phyloP scores from a whole-genome alignment of 345 rosid genomes.

The Pelargonium nanum region DNA sequence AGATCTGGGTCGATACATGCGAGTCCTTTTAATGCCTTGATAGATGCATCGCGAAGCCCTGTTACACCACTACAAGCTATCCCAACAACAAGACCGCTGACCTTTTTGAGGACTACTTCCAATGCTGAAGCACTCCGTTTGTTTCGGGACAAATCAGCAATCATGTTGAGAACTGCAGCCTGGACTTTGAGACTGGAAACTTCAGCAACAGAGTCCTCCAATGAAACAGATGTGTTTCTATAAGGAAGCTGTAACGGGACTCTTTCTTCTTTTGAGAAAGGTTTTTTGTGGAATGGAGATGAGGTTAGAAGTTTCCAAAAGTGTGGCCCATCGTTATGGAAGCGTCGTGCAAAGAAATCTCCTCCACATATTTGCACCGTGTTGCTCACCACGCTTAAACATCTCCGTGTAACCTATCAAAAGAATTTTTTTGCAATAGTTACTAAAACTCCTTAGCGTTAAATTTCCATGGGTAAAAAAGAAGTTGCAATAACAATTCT shows the following conservation, averaged over 20 bases:
- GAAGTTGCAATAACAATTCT: conserved; percentile 1
- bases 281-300: conserved; percentile 51
- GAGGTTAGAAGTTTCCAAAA: conserved; percentile 77
- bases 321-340: conserved; percentile 56
- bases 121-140: conserved; percentile 61
- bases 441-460: background rate
- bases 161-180: conserved; percentile 68
- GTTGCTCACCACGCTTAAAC: conserved; percentile 43
- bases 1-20: conserved; percentile 80
- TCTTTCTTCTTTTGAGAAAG: conserved; percentile 35
- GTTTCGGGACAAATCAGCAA: conserved; percentile 50
- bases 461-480: background rate
- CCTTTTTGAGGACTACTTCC: conserved; percentile 66
- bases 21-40: conserved; percentile 64
- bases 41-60: conserved; percentile 53
- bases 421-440: background rate
- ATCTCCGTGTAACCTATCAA: conserved; percentile 56
- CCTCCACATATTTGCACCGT: conserved; percentile 70
- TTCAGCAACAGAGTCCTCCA: conserved; percentile 52
- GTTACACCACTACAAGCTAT: conserved; percentile 67
- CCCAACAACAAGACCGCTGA: conserved; percentile 74
- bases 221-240: conserved; percentile 30
- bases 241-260: conserved; percentile 61
- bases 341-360: conserved; percentile 88
- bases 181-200: conserved; percentile 70